phyloP scores from a whole-genome alignment of 73 alveolate genomes.

The Paramecium octaurelia region DNA sequence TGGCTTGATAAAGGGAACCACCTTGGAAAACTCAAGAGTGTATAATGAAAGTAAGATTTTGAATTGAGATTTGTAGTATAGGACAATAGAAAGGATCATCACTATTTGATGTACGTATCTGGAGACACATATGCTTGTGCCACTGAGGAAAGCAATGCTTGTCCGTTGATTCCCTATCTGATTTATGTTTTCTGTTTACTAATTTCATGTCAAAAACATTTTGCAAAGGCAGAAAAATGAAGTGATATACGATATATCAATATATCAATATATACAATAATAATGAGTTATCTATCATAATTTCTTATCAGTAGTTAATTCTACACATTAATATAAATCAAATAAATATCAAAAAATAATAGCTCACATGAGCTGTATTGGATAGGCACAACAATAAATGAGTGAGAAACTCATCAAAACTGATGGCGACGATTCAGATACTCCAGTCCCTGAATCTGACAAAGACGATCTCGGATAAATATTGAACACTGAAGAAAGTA shows the following conservation, averaged over 20 bases:
- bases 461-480: background rate
- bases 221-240: constrained; percentile 22
- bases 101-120: constrained; percentile 32
- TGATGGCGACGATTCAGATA: background rate
- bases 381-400: background rate
- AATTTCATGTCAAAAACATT: background rate
- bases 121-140: constrained; percentile 53
- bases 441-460: background rate
- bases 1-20: background rate
- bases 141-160: constrained; percentile 47
- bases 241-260: background rate
- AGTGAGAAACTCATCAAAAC: constrained; percentile 22
- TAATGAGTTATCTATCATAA: background rate
- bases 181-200: constrained; percentile 1
- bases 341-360: background rate
- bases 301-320: background rate
- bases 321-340: background rate
- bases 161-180: background rate
- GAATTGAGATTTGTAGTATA: background rate
- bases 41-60: constrained; percentile 29
- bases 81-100: constrained; percentile 3
- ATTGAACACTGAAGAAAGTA: constrained; percentile 8
- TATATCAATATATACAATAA: background rate
- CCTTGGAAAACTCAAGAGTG: constrained; percentile 37
- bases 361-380: constrained; percentile 4